Conservation (phyloP, 2,329 filamentous ascomycete genomes). For the Aureobasidium sp. region DNA sequence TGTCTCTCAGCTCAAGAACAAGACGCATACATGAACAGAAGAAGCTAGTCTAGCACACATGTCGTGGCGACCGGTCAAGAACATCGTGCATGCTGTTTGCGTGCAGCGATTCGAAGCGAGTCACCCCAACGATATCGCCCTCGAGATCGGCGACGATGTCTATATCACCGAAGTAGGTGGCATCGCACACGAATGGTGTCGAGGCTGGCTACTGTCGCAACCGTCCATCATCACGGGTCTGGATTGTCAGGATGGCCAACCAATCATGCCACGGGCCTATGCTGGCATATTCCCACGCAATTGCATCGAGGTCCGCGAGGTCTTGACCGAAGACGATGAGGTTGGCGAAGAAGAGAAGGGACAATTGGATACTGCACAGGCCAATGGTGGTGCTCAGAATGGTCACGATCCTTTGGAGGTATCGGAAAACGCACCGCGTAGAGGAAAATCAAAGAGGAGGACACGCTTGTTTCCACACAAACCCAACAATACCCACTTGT, state of each 20-base stretch:
- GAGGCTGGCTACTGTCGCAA: constrained; percentile 89
- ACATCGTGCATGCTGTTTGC: constrained; percentile 96
- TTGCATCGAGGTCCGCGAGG: constrained; percentile 90
- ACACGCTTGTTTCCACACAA: neutral
- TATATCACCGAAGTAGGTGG: constrained; percentile 98
- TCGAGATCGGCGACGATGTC: constrained; percentile 95
- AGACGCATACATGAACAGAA: constrained; percentile 4
- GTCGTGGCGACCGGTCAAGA: constrained; percentile 95
- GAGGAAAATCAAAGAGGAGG: neutral
- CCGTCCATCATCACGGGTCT: constrained; percentile 86
- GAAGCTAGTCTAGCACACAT: constrained; percentile 39
- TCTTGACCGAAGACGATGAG: constrained; percentile 60
- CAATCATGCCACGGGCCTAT: constrained; percentile 90
- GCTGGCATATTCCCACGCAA: constrained; percentile 95
- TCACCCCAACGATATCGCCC: constrained; percentile 79
- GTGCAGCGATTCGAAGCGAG: constrained; percentile 87
- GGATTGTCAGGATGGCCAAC: constrained; percentile 84
- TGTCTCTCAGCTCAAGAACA: neutral
- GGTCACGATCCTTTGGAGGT: neutral
- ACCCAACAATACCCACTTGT: neutral
- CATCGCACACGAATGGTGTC: constrained; percentile 76
- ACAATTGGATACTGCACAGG: neutral
- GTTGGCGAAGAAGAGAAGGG: constrained; percentile 13
- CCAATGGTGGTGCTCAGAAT: neutral
- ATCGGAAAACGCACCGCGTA: neutral